These are phyloP conservation scores for Immersiella caudata DNA, from an alignment of 495 filamentous ascomycete species.

Conservation along the genomic window DNA sequence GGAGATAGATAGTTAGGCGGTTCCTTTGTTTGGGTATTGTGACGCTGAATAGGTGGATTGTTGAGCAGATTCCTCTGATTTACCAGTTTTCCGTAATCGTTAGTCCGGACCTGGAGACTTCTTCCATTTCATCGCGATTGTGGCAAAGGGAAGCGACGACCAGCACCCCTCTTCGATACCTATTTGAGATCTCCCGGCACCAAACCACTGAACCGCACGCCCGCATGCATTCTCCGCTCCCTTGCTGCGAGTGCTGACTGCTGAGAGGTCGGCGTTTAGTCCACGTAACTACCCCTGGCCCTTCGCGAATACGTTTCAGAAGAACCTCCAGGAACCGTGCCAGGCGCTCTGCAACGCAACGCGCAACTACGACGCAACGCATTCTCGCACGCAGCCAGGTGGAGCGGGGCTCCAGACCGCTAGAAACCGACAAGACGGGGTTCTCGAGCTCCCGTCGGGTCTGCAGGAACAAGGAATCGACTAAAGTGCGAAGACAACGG, in stretches of 20 bases:
- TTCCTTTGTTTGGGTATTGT: background rate
- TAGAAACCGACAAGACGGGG: background rate
- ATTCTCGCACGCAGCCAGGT: background rate
- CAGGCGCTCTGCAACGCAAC: conserved; percentile 10
- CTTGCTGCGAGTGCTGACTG: conserved; percentile 11
- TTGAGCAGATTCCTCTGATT: background rate
- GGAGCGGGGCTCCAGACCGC: conserved; percentile 4
- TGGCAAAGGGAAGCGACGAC: background rate
- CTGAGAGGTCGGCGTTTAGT: conserved; percentile 17
- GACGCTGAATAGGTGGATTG: background rate
- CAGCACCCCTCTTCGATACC: conserved; percentile 8
- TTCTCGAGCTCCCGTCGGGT: background rate
- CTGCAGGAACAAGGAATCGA: conserved; percentile 14
- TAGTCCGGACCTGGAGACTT: background rate
- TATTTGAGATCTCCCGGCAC: conserved; percentile 3
- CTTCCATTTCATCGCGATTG: background rate
- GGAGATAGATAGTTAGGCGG: background rate
- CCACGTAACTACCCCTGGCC: conserved; percentile 9
- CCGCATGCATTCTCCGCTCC: conserved; percentile 17
- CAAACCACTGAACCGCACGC: conserved; percentile 15
- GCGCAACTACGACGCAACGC: conserved; percentile 11
- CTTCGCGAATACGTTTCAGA: conserved; percentile 31
- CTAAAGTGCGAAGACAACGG: background rate
- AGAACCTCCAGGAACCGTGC: conserved; percentile 27
- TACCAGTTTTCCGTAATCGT: background rate